Conservation (phyloP, 2,329 filamentous ascomycete species). For the Fragosphaeria purpurea region DNA sequence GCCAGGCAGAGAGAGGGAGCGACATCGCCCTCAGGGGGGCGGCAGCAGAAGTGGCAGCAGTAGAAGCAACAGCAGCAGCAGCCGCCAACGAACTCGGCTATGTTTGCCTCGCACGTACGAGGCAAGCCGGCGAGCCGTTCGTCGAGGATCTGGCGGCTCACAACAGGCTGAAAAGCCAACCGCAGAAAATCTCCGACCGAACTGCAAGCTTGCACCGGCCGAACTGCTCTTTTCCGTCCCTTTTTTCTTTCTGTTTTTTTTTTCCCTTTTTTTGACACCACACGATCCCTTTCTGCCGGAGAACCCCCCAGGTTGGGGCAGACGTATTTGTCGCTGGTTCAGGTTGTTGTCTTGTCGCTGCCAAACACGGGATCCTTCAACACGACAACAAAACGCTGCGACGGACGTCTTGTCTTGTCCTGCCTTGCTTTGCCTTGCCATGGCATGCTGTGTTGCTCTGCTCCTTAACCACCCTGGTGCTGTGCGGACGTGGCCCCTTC, state of each 20-base stretch:
- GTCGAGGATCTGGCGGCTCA: conserved; percentile 5
- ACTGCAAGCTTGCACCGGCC: neutral
- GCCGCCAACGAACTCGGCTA: neutral
- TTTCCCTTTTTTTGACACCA: neutral
- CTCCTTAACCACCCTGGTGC: too few species aligned
- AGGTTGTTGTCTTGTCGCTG: too few species aligned
- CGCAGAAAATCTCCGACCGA: conserved; percentile 1
- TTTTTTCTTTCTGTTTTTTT: neutral
- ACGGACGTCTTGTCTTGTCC: too few species aligned
- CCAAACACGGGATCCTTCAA: too few species aligned
- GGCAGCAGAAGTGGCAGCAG: neutral
- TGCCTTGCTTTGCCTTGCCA: too few species aligned
- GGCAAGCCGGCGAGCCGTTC: conserved; percentile 3
- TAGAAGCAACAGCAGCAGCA: neutral
- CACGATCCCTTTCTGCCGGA: neutral
- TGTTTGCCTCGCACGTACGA: conserved; percentile 6
- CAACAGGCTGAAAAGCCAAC: conserved; percentile 3
- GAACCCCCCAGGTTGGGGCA: too few species aligned
- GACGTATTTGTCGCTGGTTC: too few species aligned
- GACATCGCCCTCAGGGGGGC: too few species aligned
- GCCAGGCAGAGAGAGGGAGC: too few species aligned
- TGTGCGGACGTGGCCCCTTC: too few species aligned
- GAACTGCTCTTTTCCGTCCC: neutral
- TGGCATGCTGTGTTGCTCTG: too few species aligned
- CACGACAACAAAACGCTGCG: too few species aligned